phyloP scores from a whole-genome alignment of 768 basidiomycete genomes.

The Mycena haematopus region DNA sequence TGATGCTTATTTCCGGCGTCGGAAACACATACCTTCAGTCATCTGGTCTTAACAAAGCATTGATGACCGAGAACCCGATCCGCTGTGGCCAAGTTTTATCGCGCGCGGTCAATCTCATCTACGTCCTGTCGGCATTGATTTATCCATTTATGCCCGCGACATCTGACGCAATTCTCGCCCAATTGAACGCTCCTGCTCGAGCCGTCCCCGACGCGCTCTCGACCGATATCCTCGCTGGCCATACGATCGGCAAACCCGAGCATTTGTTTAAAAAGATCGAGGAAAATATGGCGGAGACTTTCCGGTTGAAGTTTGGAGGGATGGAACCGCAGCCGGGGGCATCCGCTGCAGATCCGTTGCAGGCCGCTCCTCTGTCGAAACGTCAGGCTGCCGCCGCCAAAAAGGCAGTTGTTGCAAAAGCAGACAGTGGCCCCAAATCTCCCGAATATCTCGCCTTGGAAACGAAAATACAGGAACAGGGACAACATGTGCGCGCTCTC shows the following conservation, averaged over 20 bases:
- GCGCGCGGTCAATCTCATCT: slow-evolving; percentile 92
- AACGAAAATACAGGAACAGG: slow-evolving; percentile 77
- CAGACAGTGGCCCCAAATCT: slow-evolving; percentile 64
- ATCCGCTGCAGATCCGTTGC: slow-evolving; percentile 47
- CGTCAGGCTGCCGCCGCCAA: slow-evolving; percentile 60
- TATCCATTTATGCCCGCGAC: slow-evolving; percentile 98
- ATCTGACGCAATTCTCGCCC: slow-evolving; percentile 76
- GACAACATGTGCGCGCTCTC: slow-evolving; percentile 71
- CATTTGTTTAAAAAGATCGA: slow-evolving; percentile 96
- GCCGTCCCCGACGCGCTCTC: slow-evolving; percentile 74
- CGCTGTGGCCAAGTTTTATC: slow-evolving; percentile 92
- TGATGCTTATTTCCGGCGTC: slow-evolving; percentile 87
- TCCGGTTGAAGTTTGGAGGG: slow-evolving; percentile 84
- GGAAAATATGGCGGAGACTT: slow-evolving; percentile 85
- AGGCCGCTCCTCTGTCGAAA: slow-evolving; percentile 54
- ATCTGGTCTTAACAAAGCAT: slow-evolving; percentile 87
- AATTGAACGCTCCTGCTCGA: slow-evolving; percentile 90
- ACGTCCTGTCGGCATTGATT: slow-evolving; percentile 81
- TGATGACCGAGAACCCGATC: slow-evolving; percentile 79
- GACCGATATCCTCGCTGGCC: slow-evolving; percentile 87
- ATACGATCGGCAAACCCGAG: slow-evolving; percentile 83
- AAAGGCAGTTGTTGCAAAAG: slow-evolving; percentile 46
- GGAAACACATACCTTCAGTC: slow-evolving; percentile 97
- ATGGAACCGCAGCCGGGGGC: slow-evolving; percentile 45
- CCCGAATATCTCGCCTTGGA: slow-evolving; percentile 77